Percentiles rank a stretch among this genome's conserved stretches.
Conservation (phyloP, 257 asterid species). For the Datura wrightii region DNA sequence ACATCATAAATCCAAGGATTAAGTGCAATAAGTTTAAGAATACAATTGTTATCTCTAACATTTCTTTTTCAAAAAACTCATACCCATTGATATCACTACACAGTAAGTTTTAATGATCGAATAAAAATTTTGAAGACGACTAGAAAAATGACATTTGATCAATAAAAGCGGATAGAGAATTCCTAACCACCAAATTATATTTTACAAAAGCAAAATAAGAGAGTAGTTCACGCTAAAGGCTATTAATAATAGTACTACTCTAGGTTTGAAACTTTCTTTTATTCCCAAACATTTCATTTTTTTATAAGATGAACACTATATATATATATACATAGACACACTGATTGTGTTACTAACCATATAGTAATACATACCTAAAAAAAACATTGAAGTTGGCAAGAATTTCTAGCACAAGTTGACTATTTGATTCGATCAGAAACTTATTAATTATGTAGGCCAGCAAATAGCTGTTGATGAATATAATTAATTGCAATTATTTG, state of each 20-base stretch:
- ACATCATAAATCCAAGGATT: neutral
- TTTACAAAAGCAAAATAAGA: too few species aligned
- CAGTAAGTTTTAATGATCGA: too few species aligned
- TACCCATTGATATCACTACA: too few species aligned
- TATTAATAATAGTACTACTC: too few species aligned
- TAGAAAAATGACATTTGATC: too few species aligned
- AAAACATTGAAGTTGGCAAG: neutral
- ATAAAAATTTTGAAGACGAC: too few species aligned
- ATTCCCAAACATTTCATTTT: neutral
- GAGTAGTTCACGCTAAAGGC: too few species aligned
- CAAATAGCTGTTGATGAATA: neutral
- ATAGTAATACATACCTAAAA: neutral
- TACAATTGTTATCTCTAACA: neutral
- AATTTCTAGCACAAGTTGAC: neutral
- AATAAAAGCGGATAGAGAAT: too few species aligned
- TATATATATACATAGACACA: neutral
- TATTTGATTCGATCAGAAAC: neutral
- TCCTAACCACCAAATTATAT: too few species aligned
- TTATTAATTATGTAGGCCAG: neutral
- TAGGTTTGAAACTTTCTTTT: neutral
- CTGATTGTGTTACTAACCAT: neutral
- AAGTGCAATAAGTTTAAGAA: neutral
- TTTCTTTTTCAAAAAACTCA: neutral
- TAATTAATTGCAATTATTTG: neutral
- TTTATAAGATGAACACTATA: too few species aligned